Percentiles rank a stretch among this genome's conserved stretches.
Conservation (phyloP, 768 basidiomycete genomes). For the Cyathus striatus region DNA sequence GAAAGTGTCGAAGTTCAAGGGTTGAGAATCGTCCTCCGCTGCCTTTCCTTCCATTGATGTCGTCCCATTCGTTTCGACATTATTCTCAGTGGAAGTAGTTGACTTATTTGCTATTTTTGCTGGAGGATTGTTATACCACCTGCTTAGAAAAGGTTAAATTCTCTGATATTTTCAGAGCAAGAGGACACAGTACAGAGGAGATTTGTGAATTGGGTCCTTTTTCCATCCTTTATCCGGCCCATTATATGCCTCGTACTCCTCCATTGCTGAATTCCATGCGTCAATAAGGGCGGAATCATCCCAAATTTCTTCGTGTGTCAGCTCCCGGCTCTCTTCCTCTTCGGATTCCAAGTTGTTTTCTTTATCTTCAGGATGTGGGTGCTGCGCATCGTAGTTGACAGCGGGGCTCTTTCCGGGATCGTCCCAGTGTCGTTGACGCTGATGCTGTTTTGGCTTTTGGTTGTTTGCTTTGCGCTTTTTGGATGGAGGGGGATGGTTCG, state of each 20-base stretch:
- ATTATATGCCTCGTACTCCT: constrained; percentile 73
- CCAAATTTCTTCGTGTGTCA: constrained; percentile 77
- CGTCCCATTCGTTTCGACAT: neutral
- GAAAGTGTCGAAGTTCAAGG: constrained; percentile 66
- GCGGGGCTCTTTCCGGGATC: constrained; percentile 21
- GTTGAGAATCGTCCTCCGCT: constrained; percentile 42
- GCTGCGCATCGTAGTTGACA: constrained; percentile 2
- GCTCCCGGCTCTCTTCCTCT: constrained; percentile 52
- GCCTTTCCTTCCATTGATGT: constrained; percentile 1
- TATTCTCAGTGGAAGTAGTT: constrained; percentile 9
- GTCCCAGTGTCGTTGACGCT: constrained; percentile 34
- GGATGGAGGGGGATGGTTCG: constrained; percentile 25
- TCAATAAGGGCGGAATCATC: constrained; percentile 80
- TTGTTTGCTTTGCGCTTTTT: constrained; percentile 55
- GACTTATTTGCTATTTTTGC: constrained; percentile 17
- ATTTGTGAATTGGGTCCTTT: constrained; percentile 60
- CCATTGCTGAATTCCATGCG: constrained; percentile 81
- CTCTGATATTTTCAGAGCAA: neutral
- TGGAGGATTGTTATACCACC: constrained; percentile 75
- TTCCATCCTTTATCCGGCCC: constrained; percentile 74
- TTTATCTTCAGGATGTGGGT: constrained; percentile 11
- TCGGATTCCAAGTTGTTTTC: constrained; percentile 15
- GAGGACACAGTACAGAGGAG: constrained; percentile 48
- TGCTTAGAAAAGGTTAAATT: constrained; percentile 21
- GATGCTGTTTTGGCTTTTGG: constrained; percentile 16